These are phyloP conservation scores for Arxiozyma slooffiae DNA, from an alignment of 1,139 yeast species.

Conservation along the genomic window DNA sequence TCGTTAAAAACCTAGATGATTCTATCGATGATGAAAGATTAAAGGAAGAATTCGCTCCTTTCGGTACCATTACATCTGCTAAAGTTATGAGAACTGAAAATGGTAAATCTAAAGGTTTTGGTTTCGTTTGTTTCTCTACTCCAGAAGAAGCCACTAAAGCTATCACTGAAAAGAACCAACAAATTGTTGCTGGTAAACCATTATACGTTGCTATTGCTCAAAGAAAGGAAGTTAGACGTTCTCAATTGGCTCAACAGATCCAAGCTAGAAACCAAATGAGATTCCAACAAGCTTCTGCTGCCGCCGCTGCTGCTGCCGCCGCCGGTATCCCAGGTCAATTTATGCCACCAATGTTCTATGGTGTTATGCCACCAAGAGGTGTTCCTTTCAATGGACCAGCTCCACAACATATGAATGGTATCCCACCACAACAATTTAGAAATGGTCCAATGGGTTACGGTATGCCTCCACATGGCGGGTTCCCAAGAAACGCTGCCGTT, in stretches of 20 bases:
- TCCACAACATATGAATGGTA: slow-evolving; percentile 71
- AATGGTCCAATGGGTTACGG: slow-evolving; percentile 72
- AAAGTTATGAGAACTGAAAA: slow-evolving; percentile 92
- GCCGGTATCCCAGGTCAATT: slow-evolving; percentile 87
- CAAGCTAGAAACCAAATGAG: slow-evolving; percentile 98
- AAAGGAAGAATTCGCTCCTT: slow-evolving; percentile 85
- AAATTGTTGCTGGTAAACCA: slow-evolving; percentile 92
- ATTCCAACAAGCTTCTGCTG: slow-evolving; percentile 80
- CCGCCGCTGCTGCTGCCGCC: slow-evolving; percentile 46
- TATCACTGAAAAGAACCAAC: slow-evolving; percentile 96
- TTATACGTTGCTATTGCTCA: slow-evolving; percentile 98
- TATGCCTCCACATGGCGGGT: slow-evolving; percentile 54
- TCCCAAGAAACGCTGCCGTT: slow-evolving; percentile 31
- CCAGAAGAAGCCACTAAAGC: slow-evolving; percentile 99
- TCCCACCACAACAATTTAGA: slow-evolving; percentile 40
- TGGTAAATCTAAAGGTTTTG: slow-evolving; percentile 96
- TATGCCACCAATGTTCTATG: slow-evolving; percentile 90
- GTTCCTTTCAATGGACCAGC: slow-evolving; percentile 80
- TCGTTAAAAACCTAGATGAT: slow-evolving; percentile 94
- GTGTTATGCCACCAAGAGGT: slow-evolving; percentile 74
- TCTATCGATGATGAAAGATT: slow-evolving; percentile 82
- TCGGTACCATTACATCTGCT: slow-evolving; percentile 92
- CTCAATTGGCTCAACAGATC: slow-evolving; percentile 94
- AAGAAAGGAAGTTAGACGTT: slow-evolving; percentile 96
- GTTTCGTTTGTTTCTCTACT: slow-evolving; percentile 94